Percentiles rank a stretch among this genome's conserved stretches.
phyloP scores from a whole-genome alignment of 768 basidiomycete species.

The Tulasnella sp. region DNA sequence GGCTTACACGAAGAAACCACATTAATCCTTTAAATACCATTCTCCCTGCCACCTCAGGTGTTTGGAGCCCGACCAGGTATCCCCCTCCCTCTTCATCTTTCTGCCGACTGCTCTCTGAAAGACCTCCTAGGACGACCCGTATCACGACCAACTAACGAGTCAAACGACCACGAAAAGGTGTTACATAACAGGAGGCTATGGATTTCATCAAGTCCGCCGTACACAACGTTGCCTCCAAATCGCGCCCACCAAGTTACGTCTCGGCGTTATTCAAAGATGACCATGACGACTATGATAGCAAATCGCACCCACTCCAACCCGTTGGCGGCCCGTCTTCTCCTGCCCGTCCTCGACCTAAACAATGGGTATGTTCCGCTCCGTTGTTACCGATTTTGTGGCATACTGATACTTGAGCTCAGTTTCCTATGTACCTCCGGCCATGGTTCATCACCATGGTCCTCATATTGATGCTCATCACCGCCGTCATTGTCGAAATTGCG shows the following conservation, averaged over 20 bases:
- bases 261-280: neutral
- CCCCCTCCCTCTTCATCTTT: too few relatives aligned
- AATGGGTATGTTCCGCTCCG: neutral
- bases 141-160: too few relatives aligned
- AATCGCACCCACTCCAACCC: neutral
- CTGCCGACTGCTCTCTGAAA: too few relatives aligned
- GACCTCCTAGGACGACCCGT: too few relatives aligned
- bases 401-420: neutral
- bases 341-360: neutral
- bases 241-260: neutral
- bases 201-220: too few relatives aligned
- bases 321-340: neutral
- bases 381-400: neutral
- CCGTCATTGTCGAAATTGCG: neutral
- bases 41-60: too few relatives aligned
- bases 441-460: constrained; percentile 6
- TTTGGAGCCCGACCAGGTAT: too few relatives aligned
- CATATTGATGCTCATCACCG: neutral
- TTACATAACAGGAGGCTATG: too few relatives aligned
- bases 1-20: too few relatives aligned
- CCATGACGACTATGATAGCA: neutral
- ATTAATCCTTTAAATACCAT: too few relatives aligned
- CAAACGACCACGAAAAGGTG: too few relatives aligned
- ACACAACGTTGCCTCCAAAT: too few relatives aligned
- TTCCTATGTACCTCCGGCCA: constrained; percentile 6